Base-by-base conservation (phyloP, 371 early-diverging fungal genomes). In the Ordospora pajunii region DNA sequence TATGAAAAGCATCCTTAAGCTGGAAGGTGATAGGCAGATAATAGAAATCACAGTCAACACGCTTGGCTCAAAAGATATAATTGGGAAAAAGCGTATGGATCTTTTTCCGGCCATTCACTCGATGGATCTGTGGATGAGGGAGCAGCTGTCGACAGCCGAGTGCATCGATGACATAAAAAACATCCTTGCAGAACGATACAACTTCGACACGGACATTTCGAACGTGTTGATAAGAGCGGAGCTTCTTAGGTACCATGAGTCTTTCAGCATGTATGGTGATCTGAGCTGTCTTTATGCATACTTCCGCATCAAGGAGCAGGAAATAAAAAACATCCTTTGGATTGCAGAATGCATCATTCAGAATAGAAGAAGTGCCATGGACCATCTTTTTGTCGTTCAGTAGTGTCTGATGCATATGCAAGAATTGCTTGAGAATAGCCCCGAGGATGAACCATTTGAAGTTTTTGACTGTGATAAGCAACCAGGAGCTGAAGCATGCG, bases 301-400 rank as follows among this genome's bases (percentile, higher is more conserved):
- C 88, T 86, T 97, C 67, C 92, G 91, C 84, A 87, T 97, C 67
- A 95, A 94, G 88, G 99, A 98, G 82, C 95, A 96, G 82, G 97
- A 97, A 86, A 91, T 99, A 66, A 88, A 95, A 73, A 97, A 95
- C 86, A 91, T 97, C 82, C 90, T 95, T 62, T 97, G 96, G 95
- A 93, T 97, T 75, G 91, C 94, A 27, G 98, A 97, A 86, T 99
- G 99, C 85, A 93, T 99, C 81, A 88, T 92, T 40, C 96, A 95
- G 86, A 90, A 92, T 70, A 93, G 94, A 79, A 92, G 90, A 87
- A 93, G 93, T 14, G 64, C 73, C n/a, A 54, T 76, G 44, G 78
- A 79, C 10, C 58, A 75, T n/a, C 17, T 73, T 4, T 54, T 74
- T 14, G 21, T 63, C 2, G 58, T 69, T n/a, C 52, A 72, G 37